phyloP scores from a whole-genome alignment of 352 stramenopile species.

The Phytophthora uliginosa region DNA sequence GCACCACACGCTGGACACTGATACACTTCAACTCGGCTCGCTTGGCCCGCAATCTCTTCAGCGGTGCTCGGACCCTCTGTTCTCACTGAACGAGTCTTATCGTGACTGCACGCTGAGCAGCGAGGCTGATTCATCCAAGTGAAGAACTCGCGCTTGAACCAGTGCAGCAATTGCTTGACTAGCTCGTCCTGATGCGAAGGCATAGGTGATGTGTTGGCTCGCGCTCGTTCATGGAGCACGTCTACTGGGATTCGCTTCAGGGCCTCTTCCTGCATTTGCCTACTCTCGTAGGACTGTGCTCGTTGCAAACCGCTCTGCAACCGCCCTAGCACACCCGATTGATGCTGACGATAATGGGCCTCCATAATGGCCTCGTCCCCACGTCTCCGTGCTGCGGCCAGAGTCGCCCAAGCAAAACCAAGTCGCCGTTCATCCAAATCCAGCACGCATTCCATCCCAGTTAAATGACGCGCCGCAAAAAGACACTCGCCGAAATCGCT shows the following conservation, averaged over 20 bases:
- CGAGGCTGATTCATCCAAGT: slow-evolving; percentile 90
- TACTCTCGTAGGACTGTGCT: slow-evolving; percentile 73
- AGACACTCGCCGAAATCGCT: slow-evolving; percentile 79
- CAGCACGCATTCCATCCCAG: slow-evolving; percentile 16
- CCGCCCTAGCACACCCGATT: slow-evolving; percentile 56
- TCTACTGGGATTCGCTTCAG: slow-evolving; percentile 75
- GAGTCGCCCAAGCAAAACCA: slow-evolving; percentile 17
- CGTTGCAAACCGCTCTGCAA: slow-evolving; percentile 62
- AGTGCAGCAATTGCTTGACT: slow-evolving; percentile 80
- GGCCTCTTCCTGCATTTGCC: slow-evolving; percentile 73
- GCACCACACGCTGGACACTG: slow-evolving; percentile 64
- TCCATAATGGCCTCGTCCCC: slow-evolving; percentile 49
- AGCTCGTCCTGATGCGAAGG: slow-evolving; percentile 74
- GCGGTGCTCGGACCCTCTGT: slow-evolving; percentile 57
- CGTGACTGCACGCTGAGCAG: slow-evolving; percentile 62
- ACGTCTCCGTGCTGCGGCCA: slow-evolving; percentile 23
- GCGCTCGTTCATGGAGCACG: slow-evolving; percentile 71
- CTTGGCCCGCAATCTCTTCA: slow-evolving; percentile 71
- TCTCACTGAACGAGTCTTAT: slow-evolving; percentile 56
- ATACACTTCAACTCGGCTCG: slow-evolving; percentile 91
- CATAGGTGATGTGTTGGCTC: slow-evolving; percentile 58
- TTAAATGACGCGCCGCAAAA: slow-evolving; percentile 60
- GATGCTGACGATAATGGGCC: slow-evolving; percentile 54
- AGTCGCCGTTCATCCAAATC: slow-evolving; percentile 45
- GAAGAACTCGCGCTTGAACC: slow-evolving; percentile 94